A percentile compares a stretch with the other conserved stretches of the same genome.
phyloP scores from a whole-genome alignment of 2,329 filamentous ascomycete genomes.

The Ceratocystis variospora region DNA sequence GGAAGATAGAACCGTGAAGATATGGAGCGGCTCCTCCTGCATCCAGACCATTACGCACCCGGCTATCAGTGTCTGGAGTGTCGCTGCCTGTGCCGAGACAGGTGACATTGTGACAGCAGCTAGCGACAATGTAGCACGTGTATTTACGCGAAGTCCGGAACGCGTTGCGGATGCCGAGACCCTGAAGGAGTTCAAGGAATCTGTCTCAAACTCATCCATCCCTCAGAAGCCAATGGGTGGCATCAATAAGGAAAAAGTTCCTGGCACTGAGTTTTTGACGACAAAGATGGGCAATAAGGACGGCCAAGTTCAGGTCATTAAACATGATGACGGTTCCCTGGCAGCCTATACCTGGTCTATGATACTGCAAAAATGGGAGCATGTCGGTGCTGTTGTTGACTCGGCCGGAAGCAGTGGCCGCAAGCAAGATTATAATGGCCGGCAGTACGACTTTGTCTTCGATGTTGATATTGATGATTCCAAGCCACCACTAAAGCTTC shows the following conservation, averaged over 20 bases:
- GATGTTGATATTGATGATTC: conserved; percentile 94
- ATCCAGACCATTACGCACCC: conserved; percentile 94
- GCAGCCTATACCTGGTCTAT: conserved; percentile 81
- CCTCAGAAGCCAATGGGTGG: conserved; percentile 71
- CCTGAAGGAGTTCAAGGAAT: conserved; percentile 63
- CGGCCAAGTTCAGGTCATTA: conserved; percentile 87
- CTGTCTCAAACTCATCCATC: conserved; percentile 71
- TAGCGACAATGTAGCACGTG: conserved; percentile 71
- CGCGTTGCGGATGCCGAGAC: conserved; percentile 56
- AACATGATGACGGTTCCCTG: conserved; percentile 64
- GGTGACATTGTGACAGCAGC: conserved; percentile 91
- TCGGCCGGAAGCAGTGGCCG: conserved; percentile 69
- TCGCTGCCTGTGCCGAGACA: conserved; percentile 66
- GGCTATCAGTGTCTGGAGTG: conserved; percentile 89
- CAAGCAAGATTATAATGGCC: conserved; percentile 62
- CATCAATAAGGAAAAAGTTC: conserved; percentile 84
- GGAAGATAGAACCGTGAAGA: conserved; percentile 81
- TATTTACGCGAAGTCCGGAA: conserved; percentile 63
- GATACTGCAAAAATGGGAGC: conserved; percentile 59
- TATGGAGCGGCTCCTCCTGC: conserved; percentile 75
- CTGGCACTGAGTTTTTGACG: conserved; percentile 73
- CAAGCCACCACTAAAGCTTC: conserved; percentile 82
- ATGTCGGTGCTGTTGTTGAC: conserved; percentile 89
- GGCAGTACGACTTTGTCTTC: conserved; percentile 93
- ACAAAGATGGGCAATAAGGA: conserved; percentile 84